These are phyloP conservation scores for Colletotrichum sublineola DNA, from an alignment of 2,329 filamentous ascomycete species.

Conservation along the genomic window DNA sequence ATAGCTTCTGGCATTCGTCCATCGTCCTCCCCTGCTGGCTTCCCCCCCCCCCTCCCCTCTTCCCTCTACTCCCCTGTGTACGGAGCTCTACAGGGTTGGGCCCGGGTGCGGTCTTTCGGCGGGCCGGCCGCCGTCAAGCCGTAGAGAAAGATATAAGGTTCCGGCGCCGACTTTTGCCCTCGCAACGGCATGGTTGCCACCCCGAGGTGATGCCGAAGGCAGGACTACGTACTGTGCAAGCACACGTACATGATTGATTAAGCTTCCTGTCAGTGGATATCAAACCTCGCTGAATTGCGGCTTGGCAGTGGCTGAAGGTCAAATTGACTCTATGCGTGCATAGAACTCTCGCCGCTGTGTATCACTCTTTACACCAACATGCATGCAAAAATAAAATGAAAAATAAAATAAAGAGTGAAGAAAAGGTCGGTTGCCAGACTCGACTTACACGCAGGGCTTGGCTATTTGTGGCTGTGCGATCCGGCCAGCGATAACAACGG, in stretches of 20 bases:
- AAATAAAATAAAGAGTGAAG: no score
- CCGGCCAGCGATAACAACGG: background rate
- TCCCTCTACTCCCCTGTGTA: background rate
- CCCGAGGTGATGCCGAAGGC: background rate
- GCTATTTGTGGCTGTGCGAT: background rate
- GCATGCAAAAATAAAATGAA: no score
- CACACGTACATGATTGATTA: background rate
- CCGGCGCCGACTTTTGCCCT: background rate
- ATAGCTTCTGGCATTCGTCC: background rate
- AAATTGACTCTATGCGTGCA: background rate
- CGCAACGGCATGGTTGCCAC: background rate
- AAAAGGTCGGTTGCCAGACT: background rate
- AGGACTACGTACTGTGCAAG: no score
- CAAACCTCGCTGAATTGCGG: background rate
- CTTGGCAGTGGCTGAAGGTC: background rate
- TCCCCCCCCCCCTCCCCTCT: no score
- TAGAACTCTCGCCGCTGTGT: no score
- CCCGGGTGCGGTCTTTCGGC: background rate
- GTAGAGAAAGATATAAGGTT: background rate
- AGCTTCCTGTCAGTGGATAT: background rate
- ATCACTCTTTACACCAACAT: no score
- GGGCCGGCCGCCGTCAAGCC: background rate
- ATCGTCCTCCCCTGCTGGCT: background rate
- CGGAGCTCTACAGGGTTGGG: background rate
- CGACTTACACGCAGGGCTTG: background rate